Evolutionary conservation across 1,284 basidiomycete species (phyloP), one percentile per base, ranked within the genome.

Genomic region (Ustilago crameri): DNA sequence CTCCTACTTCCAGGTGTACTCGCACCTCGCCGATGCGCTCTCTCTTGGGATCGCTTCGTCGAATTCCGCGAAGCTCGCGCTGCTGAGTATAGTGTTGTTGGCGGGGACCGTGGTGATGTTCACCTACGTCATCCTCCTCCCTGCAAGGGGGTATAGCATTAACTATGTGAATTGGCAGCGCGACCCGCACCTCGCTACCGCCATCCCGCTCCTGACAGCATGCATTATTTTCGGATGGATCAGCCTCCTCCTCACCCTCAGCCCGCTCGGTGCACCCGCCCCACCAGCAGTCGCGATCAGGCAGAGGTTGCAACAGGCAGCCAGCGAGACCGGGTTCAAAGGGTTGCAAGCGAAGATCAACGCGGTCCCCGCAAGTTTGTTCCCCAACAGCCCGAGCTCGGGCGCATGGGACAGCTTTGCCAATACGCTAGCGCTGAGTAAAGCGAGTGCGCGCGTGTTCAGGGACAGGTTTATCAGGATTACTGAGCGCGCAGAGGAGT

Each of bases 141-240:
- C 71, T 3, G 61, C 66, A 3, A 17, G 66, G 4, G 70, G 74
- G 5, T 30, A 55, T 30, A 18, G 30, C 8, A 47, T 68, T 20
- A 57, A 64, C 46, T 76, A 74, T 20, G 14, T 59, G 2, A 55
- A 68, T 20, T 76, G 74, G 74, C 24, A 46, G 3, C 3, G 18
- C 9, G 74, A 76, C 35, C 3, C 23, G 5, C 49, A 46, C 15
- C 22, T 76, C 0, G 15, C 24, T 1, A 58, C 23, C 0, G 41
- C 68, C 5, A 74, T 76, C 17, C 71, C 74, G 0, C 20, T 60
- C 2, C 48, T 76, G 0, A 76, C 74, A 0, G 44, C 54, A 12
- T 60, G 54, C 17, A 76, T 76, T 26, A 58, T 76, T 9, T 41
- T 55, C 3, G 74, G 74, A 9, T 74, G 65, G 56, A 32, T 45